phyloP scores from a whole-genome alignment of 106 monocot genomes.

The Iris macrosiphon region DNA sequence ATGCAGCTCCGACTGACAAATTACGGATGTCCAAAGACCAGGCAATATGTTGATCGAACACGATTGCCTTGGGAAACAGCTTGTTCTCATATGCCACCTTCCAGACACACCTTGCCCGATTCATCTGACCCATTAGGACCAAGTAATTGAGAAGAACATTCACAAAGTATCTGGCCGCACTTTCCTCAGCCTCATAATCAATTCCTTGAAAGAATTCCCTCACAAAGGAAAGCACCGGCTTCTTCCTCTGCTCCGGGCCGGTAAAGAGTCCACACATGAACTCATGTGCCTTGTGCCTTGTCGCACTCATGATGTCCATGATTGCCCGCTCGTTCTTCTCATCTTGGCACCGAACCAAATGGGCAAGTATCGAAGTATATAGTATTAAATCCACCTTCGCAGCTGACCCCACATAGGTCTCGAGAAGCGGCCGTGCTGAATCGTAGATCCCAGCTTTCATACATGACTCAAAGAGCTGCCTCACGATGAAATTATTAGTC shows the following conservation, averaged over 20 bases:
- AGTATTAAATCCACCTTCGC: conserved; percentile 89
- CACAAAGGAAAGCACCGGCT: conserved; percentile 79
- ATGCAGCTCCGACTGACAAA: conserved; percentile 86
- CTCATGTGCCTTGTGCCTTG: conserved; percentile 75
- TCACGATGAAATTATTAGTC: conserved; percentile 84
- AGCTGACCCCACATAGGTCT: conserved; percentile 61
- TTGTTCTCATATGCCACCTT: conserved; percentile 97
- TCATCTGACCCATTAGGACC: conserved; percentile 96
- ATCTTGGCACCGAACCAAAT: conserved; percentile 75
- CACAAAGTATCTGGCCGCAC: conserved; percentile 77
- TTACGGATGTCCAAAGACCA: conserved; percentile 90
- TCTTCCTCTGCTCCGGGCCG: conserved; percentile 85
- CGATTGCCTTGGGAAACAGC: conserved; percentile 94
- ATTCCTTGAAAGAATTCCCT: conserved; percentile 92
- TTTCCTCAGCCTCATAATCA: conserved; percentile 77
- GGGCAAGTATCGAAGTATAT: conserved; percentile 90
- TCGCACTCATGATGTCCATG: conserved; percentile 70
- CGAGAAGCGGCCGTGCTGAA: conserved; percentile 63
- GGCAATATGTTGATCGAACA: conserved; percentile 97
- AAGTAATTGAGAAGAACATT: conserved; percentile 93
- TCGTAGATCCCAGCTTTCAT: conserved; percentile 71
- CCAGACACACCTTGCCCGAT: conserved; percentile 91
- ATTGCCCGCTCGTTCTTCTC: conserved; percentile 68
- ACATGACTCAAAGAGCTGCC: conserved; percentile 92
- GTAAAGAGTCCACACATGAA: conserved; percentile 89